A percentile compares a stretch with the other conserved stretches of the same genome.
Evolutionary conservation across 2,329 filamentous ascomycete species (phyloP).

Genomic region (Parafenestella ontariensis): DNA sequence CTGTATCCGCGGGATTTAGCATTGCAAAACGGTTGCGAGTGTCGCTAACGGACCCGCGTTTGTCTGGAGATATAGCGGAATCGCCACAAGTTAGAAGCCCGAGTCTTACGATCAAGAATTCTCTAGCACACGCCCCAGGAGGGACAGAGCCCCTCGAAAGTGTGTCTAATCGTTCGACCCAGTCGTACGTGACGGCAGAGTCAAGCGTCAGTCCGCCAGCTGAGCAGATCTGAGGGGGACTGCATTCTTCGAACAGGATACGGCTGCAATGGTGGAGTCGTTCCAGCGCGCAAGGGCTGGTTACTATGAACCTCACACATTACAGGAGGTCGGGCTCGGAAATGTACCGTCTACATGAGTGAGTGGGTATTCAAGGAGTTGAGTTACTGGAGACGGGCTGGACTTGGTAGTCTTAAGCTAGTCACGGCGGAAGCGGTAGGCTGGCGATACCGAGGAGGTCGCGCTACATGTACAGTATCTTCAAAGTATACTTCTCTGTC

Average conservation of each 20-base stretch:
- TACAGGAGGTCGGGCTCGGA: not conserved
- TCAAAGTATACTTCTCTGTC: no score
- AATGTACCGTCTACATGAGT: no score
- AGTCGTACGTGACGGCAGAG: not conserved
- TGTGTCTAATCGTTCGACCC: not conserved
- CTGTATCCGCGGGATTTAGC: not conserved
- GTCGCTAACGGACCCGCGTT: not conserved
- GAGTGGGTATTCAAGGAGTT: no score
- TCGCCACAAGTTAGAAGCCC: not conserved
- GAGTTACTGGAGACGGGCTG: no score
- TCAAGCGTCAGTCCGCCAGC: not conserved
- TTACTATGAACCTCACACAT: not conserved
- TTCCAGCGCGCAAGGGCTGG: not conserved
- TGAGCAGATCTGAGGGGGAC: not conserved
- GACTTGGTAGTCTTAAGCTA: no score
- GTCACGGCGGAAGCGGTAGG: no score
- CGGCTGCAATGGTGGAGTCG: not conserved
- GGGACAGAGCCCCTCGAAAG: not conserved
- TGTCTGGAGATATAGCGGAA: not conserved
- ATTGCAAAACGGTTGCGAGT: not conserved
- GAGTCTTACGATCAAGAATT: not conserved
- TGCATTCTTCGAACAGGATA: not conserved
- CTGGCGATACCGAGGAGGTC: no score
- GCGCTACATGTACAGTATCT: no score
- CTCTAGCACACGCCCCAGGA: not conserved